Base-by-base conservation (phyloP, 164 flowering plant species). In the Cinnamomum chago region DNA sequence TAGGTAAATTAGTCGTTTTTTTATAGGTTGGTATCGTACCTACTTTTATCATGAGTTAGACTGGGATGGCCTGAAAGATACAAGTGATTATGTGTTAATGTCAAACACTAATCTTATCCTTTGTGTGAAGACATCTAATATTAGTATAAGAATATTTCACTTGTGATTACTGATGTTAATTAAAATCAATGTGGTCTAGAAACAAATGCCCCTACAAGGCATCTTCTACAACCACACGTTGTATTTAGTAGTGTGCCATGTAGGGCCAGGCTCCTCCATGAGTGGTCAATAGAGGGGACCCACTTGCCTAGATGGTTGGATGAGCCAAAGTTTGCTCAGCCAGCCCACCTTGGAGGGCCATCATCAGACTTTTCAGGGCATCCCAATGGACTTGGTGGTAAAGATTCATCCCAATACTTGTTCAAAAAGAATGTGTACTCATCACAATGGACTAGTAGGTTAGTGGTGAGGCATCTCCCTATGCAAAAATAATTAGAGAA, bases 1-100 rank as follows among this genome's bases (percentile, higher is more conserved):
- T 68, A 7, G 71, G 58, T 68, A 47, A 52, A 15, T 68, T 68
- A 68, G 52, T 68, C 47, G 55, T 47, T 40, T 35, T 14, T 67
- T 22, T 68, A 47, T 47, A 47, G 71, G 52, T 68, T 23, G n/a
- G 11, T 68, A 40, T 6, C 55, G 3, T 68, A 68, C 55, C 55
- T 47, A 68, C 71, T 47, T 13, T 35, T 47, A 68, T 68, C 71
- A 51, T 23, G 20, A 35, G 28, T 68, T 40, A 52, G 24, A 40
- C 52, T 28, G 17, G 24, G n/a, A 20, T 47, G 3, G 50, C 12
- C 35, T 68, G 23, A 10, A 9, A 68, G 50, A 33, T 18, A 18
- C 47, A 67, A 67, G 6, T 17, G 50, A 13, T 64, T 3, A 64
- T n/a, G 64, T n/a, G 64, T 13, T 65, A 13, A 23, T 40, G 47